Percentiles rank a stretch among this genome's conserved stretches.
Conservation (phyloP, 306 rosid genomes). For the Cyamopsis tetragonoloba region DNA sequence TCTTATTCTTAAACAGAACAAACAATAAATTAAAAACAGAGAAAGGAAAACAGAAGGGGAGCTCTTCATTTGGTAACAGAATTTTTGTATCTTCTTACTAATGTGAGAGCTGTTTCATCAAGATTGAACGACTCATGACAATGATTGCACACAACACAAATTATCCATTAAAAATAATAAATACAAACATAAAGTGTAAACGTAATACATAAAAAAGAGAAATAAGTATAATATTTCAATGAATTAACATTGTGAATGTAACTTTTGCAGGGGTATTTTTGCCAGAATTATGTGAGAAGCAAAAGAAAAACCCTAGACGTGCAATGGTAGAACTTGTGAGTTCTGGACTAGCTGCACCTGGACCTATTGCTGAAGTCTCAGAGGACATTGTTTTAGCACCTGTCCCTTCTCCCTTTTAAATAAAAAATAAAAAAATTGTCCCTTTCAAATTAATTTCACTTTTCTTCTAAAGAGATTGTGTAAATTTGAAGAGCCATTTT, state of each 20-base stretch:
- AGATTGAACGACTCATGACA: no score
- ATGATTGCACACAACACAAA: no score
- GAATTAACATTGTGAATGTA: no score
- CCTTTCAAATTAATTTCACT: slow-evolving; percentile 8
- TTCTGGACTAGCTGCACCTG: slow-evolving; percentile 48
- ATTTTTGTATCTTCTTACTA: background rate
- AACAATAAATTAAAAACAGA: background rate
- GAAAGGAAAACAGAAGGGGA: background rate
- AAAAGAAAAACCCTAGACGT: slow-evolving; percentile 56
- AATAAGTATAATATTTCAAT: no score
- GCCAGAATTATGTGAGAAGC: slow-evolving; percentile 60
- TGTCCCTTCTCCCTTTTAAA: slow-evolving; percentile 22
- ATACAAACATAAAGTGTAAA: no score
- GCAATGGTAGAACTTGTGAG: slow-evolving; percentile 61
- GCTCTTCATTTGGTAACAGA: background rate
- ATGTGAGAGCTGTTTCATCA: no score
- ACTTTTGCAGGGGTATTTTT: slow-evolving; percentile 67
- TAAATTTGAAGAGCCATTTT: background rate
- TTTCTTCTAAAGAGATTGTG: background rate
- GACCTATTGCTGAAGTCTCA: slow-evolving; percentile 26
- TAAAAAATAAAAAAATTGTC: no score
- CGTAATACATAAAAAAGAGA: no score
- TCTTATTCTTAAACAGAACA: slow-evolving; percentile 3
- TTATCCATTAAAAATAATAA: no score
- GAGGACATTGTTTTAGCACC: slow-evolving; percentile 16